Percentiles rank a stretch among this genome's conserved stretches.
Conservation (phyloP, 345 rosid genomes). For the Pseudoturritis turrita region DNA sequence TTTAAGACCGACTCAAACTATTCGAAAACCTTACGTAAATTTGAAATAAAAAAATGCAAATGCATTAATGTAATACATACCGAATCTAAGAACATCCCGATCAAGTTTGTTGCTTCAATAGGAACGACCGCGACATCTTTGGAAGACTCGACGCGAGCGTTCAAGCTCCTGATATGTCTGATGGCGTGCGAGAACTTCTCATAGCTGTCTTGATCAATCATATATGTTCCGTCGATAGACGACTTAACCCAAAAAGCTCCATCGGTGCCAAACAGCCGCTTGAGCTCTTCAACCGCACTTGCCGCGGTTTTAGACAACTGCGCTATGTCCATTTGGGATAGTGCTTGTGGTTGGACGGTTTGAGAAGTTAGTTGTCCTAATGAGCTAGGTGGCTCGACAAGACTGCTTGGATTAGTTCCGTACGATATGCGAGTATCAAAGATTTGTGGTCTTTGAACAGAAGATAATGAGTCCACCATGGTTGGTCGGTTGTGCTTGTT, state of each 20-base stretch:
- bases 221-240: constrained; percentile 27
- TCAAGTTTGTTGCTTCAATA: constrained; percentile 38
- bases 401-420: neutral
- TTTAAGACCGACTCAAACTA: neutral
- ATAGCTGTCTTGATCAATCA: constrained; percentile 39
- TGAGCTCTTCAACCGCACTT: constrained; percentile 51
- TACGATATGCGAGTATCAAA: neutral
- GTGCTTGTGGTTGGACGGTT: constrained; percentile 7
- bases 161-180: constrained; percentile 29
- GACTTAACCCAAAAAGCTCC: constrained; percentile 59
- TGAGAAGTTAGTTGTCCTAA: neutral
- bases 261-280: constrained; percentile 34
- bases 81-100: constrained; percentile 47
- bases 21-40: too few relatives aligned
- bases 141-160: constrained; percentile 60
- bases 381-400: neutral
- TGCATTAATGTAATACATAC: constrained; percentile 28
- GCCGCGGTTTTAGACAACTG: constrained; percentile 41
- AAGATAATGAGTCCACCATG: constrained; percentile 3
- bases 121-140: constrained; percentile 39
- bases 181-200: constrained; percentile 32
- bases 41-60: neutral
- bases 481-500: constrained; percentile 36
- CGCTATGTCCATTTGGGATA: constrained; percentile 34
- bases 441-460: neutral